Evolutionary conservation across 257 asterid genomes (phyloP).

Genomic region (Cinchona pubescens): DNA sequence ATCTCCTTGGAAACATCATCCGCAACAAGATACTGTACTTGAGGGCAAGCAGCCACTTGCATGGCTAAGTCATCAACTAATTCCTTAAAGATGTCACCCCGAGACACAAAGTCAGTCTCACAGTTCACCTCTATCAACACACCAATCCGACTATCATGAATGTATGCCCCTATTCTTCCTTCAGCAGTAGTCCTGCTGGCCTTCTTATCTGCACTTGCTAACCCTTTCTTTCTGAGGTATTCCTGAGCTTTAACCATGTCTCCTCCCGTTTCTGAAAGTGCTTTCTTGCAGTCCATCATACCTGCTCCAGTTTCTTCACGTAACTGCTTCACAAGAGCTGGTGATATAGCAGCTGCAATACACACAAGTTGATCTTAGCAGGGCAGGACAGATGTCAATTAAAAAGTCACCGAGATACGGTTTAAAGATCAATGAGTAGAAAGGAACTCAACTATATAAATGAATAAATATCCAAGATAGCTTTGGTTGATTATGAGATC

Average conservation of each 20-base stretch:
- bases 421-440: not conserved
- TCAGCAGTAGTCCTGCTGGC: conserved; percentile 88
- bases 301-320: conserved; percentile 98
- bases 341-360: conserved; percentile 65
- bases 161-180: conserved; percentile 92
- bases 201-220: conserved; percentile 92
- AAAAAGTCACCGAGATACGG: not conserved
- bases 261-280: conserved; percentile 78
- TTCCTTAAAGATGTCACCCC: conserved; percentile 91
- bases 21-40: conserved; percentile 63
- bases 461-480: not conserved
- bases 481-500: not conserved
- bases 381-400: not conserved
- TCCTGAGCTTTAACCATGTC: conserved; percentile 76
- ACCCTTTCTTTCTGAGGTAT: conserved; percentile 87
- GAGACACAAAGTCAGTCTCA: conserved; percentile 93
- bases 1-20: conserved; percentile 80
- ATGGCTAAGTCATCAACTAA: conserved; percentile 89
- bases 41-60: conserved; percentile 99
- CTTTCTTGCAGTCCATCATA: conserved; percentile 98
- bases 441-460: not conserved
- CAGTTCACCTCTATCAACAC: conserved; percentile 87
- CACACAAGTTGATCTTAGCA: conserved; percentile 11
- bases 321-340: conserved; percentile 87
- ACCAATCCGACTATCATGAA: conserved; percentile 93